Conservation (phyloP, 2,329 filamentous ascomycete genomes). For the Penicillium palitans region DNA sequence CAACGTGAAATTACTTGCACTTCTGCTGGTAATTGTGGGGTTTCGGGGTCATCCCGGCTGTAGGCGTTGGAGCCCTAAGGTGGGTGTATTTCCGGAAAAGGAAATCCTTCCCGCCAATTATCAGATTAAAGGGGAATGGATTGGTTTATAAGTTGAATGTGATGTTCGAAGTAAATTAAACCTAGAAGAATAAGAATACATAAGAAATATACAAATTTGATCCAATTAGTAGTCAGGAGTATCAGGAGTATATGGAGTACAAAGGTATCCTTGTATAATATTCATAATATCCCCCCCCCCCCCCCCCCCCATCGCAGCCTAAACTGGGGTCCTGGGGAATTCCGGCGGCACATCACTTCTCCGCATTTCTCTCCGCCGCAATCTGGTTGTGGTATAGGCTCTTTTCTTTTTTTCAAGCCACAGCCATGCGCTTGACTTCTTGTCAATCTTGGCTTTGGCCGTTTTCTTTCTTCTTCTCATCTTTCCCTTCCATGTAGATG, state of each 20-base stretch:
- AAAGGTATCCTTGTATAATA: not conserved
- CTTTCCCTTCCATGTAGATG: conserved; percentile 15
- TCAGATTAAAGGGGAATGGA: not conserved
- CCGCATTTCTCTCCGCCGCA: conserved; percentile 23
- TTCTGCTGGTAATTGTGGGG: not conserved
- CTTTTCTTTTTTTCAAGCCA: not conserved
- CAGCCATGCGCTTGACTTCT: conserved; percentile 14
- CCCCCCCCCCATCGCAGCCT: not conserved
- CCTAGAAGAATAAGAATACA: not conserved
- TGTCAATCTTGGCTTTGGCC: conserved; percentile 5
- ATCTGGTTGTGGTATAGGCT: conserved; percentile 3
- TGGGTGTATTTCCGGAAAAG: not conserved
- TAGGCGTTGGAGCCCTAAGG: conserved; percentile 12
- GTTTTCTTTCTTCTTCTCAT: conserved; percentile 12
- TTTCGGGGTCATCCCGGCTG: conserved; percentile 1
- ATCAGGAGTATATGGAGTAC: not conserved
- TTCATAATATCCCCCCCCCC: no score
- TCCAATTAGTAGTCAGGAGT: not conserved
- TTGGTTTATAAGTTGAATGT: not conserved
- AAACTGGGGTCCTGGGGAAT: conserved; percentile 3
- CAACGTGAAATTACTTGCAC: not conserved
- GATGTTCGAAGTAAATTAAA: not conserved
- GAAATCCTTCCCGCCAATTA: not conserved
- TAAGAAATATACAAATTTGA: not conserved
- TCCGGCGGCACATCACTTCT: conserved; percentile 21